phyloP scores from a whole-genome alignment of 768 basidiomycete genomes.

The Imleria badia region DNA sequence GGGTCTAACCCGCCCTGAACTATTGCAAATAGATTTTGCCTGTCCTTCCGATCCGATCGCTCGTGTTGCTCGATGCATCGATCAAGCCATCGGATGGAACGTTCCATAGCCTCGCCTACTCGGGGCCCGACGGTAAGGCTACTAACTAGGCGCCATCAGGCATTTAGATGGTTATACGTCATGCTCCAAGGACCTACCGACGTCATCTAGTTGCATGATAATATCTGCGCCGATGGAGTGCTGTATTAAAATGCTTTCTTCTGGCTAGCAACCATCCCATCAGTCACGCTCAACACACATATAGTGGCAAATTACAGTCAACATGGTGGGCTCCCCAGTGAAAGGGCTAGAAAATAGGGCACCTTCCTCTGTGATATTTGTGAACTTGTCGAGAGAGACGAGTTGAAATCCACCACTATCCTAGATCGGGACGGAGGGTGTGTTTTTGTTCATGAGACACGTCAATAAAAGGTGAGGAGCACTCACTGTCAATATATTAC shows the following conservation, averaged over 20 bases:
- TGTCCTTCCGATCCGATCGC: conserved; percentile 57
- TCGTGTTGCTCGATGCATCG: conserved; percentile 80
- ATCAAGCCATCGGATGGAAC: conserved; percentile 89
- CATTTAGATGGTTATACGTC: background rate
- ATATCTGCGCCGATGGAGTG: conserved; percentile 92
- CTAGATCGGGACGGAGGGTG: conserved; percentile 35
- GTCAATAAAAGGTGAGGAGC: background rate
- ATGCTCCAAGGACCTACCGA: conserved; percentile 51
- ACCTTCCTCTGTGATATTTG: conserved; percentile 84
- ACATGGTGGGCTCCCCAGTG: conserved; percentile 83
- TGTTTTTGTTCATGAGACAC: background rate
- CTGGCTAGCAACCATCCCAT: conserved; percentile 53
- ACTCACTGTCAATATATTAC: conserved; percentile 79
- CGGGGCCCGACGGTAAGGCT: conserved; percentile 79
- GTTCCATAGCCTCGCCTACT: conserved; percentile 84
- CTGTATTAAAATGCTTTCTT: conserved; percentile 88
- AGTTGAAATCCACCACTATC: conserved; percentile 92
- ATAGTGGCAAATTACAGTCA: conserved; percentile 55
- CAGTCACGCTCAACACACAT: background rate
- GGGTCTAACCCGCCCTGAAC: conserved; percentile 85
- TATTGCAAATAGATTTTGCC: conserved; percentile 89
- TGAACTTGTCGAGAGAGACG: conserved; percentile 81
- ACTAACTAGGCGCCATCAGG: conserved; percentile 49
- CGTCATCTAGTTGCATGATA: conserved; percentile 94
- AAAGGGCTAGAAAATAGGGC: conserved; percentile 85